Base-by-base conservation (phyloP, 176 grass and related monocot species). In the Neostapfia colusana region DNA sequence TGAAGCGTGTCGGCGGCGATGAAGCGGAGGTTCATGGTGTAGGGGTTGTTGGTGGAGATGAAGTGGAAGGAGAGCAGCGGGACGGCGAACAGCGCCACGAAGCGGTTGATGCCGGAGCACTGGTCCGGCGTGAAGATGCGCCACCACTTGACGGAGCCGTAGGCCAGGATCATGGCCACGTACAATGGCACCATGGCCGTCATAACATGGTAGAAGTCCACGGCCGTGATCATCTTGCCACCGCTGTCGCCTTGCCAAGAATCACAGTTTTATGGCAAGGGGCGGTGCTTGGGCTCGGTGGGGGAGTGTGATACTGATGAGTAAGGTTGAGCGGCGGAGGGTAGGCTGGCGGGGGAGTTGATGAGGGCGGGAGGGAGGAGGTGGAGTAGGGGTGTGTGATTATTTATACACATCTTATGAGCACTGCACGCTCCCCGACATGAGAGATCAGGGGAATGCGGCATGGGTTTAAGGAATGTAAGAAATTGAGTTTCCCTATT, bases 81-180 rank as follows among this genome's bases (percentile, higher is more conserved):
- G 18, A 99, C 96, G 3, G 96, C 96, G 77, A 99, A 99, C 21
- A 99, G 96, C 65, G 96, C 96, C 4, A 99, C 96, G 77, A 99
- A 99, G 37, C 96, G 92, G 89, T 99, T 99, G 82, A 99, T 99
- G 24, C 96, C 96, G 0, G 96, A 99, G 89, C 96, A 99, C 89
- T 99, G 96, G 74, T 95, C 96, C 2, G 96, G 96, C 6, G 92
- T 87, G 87, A 99, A 99, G 78, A 99, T 99, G 61, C 87, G 87
- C 96, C 96, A 99, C 96, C 96, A 99, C 71, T 94, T 81, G 10
- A 99, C 96, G 16, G 96, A 99, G 0, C 96, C 96, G 75, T 99
- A 99, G 9, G 96, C 96, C 23, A 99, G 83, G 73, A 99, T 99
- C 96, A 99, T 99, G 1, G 96, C 96, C 27, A 99, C 96, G 87